Base-by-base conservation (phyloP, 306 rosid genomes). In the Malus asiatica region DNA sequence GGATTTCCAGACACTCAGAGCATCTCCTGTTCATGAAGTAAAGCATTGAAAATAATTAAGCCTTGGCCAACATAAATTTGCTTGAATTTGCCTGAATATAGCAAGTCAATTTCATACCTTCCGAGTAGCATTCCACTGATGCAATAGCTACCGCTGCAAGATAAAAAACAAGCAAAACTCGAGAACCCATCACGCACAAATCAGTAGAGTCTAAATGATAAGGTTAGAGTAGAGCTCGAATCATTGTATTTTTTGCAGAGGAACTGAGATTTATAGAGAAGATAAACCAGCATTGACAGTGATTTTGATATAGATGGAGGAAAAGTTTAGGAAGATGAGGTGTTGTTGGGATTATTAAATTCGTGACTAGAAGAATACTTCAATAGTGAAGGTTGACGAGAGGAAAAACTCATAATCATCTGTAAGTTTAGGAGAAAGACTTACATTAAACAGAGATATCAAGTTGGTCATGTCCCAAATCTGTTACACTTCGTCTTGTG, bases 1-100 rank as follows among this genome's bases (percentile, higher is more conserved):
- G 76, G 44, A 6, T 62, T 72, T 84, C 83, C 81, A 78, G 7
- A 77, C 78, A 62, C 5, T 0, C 1, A 84, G 85, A 60, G 62
- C 68, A 75, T 84, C 85, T 65, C 68, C 83, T 32, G 65, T 59
- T 59, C 65, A 23, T 22, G 19, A 30, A 52, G 22, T 29, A 11
- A 25, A 57, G 66, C 75, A 29, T 9, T 59, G 20, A 57, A 20
- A 66, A 55, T 14, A 6, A 11, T 53, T 64, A 62, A 48, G 35
- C 12, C 33, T 40, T 40, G 11, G 11, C 13, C 71, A 51, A 45
- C 12, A 32, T 46, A 14, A 48, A 75, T 11, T 11, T 22, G 15
- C 29, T 58, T 22, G 14, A 9, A 22, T 10, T 58, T 22, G 22
- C 30, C 22, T 29, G 8, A 11, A 59, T 15, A 73, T 42, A 25